phyloP scores from a whole-genome alignment of 2,329 filamentous ascomycete genomes.

The Aspergillus viridinutans region DNA sequence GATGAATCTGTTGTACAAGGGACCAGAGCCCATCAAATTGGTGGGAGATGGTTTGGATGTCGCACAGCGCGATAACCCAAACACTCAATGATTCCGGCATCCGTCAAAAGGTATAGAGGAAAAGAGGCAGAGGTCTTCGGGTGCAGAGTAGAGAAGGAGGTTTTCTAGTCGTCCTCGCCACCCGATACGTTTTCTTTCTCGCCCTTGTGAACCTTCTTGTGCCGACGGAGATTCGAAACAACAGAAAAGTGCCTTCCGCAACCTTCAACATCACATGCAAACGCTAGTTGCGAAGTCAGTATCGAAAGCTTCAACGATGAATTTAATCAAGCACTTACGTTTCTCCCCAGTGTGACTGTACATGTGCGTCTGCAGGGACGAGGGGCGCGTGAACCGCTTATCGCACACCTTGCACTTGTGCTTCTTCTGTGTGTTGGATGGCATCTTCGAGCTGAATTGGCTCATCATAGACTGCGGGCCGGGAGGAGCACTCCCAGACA shows the following conservation, averaged over 20 bases:
- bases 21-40: slow-evolving; percentile 3
- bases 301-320: not conserved
- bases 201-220: slow-evolving; percentile 93
- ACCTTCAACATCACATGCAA: slow-evolving; percentile 88
- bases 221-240: slow-evolving; percentile 88
- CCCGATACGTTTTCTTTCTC: slow-evolving; percentile 38
- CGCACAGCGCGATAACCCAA: slow-evolving; percentile 9
- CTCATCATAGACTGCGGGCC: slow-evolving; percentile 98
- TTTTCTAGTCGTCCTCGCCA: slow-evolving; percentile 39
- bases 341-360: slow-evolving; percentile 98
- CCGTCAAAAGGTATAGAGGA: slow-evolving; percentile 12
- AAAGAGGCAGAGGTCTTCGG: slow-evolving; percentile 4
- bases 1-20: slow-evolving; percentile 30
- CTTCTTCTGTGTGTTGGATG: slow-evolving; percentile 95
- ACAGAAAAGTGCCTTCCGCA: slow-evolving; percentile 96
- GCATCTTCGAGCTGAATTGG: slow-evolving; percentile 95
- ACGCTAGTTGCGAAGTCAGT: slow-evolving; percentile 56
- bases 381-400: slow-evolving; percentile 92
- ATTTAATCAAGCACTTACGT: slow-evolving; percentile 60
- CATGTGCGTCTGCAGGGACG: slow-evolving; percentile 94
- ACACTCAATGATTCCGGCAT: slow-evolving; percentile 4
- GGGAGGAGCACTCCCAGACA: slow-evolving; percentile 64
- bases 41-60: slow-evolving; percentile 2
- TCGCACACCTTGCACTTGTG: slow-evolving; percentile 99
- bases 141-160: slow-evolving; percentile 1